phyloP scores from a whole-genome alignment of 2,329 filamentous ascomycete genomes.

The Fusarium ramigenum region DNA sequence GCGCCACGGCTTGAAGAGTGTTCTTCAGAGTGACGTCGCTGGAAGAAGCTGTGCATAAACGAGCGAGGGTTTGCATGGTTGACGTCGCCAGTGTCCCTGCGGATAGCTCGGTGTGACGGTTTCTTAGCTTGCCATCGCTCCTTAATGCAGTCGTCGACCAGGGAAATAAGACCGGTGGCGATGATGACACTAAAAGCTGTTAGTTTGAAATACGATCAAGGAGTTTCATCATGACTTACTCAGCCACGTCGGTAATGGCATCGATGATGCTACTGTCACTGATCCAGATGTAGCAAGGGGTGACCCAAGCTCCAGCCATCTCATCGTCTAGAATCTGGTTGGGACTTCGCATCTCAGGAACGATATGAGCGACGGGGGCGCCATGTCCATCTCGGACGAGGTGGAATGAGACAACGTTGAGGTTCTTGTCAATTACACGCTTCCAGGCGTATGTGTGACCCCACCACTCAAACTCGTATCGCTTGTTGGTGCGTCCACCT shows the following conservation, averaged over 20 bases:
- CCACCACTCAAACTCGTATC: conserved; percentile 96
- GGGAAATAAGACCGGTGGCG: conserved; percentile 85
- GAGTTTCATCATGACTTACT: conserved; percentile 65
- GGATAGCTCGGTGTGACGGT: conserved; percentile 41
- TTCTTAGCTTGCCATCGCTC: conserved; percentile 71
- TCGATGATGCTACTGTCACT: conserved; percentile 76
- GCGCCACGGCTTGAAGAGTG: conserved; percentile 46
- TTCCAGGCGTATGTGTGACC: conserved; percentile 86
- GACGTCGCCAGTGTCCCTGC: conserved; percentile 37
- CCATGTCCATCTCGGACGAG: conserved; percentile 73
- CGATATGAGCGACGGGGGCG: conserved; percentile 80
- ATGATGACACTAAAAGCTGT: conserved; percentile 77
- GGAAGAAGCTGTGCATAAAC: conserved; percentile 53
- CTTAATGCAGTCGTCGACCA: conserved; percentile 93
- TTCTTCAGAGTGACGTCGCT: conserved; percentile 54
- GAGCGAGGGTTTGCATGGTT: conserved; percentile 42
- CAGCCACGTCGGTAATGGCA: conserved; percentile 81
- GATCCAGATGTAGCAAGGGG: conserved; percentile 91
- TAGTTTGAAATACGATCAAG: conserved; percentile 26
- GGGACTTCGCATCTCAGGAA: conserved; percentile 79
- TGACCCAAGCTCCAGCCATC: conserved; percentile 86
- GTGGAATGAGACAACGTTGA: conserved; percentile 78
- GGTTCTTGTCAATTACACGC: conserved; percentile 76
- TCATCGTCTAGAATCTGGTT: conserved; percentile 77
- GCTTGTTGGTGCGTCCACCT: conserved; percentile 70